phyloP scores from a whole-genome alignment of 1,139 yeast genomes.

The Sugiyamaella xylanicola region DNA sequence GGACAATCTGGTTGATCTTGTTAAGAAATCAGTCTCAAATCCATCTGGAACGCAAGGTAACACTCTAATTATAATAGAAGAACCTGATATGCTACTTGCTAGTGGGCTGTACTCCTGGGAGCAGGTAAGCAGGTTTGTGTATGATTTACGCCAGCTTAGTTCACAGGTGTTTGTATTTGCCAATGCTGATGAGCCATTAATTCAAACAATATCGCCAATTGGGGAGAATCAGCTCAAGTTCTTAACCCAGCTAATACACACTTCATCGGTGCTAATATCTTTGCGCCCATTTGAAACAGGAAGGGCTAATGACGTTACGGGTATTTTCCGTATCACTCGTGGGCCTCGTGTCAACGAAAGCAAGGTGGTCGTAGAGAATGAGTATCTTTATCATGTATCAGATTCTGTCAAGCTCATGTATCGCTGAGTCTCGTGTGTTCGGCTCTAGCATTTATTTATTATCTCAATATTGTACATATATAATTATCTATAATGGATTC shows the following conservation, averaged over 20 bases:
- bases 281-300: constrained; percentile 75
- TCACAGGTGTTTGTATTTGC: constrained; percentile 35
- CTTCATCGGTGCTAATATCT: constrained; percentile 54
- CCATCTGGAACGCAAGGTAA: background rate
- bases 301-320: constrained; percentile 80
- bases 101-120: constrained; percentile 18
- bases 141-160: constrained; percentile 8
- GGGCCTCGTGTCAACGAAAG: constrained; percentile 46
- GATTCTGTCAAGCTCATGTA: constrained; percentile 48
- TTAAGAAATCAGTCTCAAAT: background rate
- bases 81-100: constrained; percentile 47
- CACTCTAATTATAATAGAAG: constrained; percentile 27
- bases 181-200: constrained; percentile 46
- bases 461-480: no score
- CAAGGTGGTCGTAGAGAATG: constrained; percentile 55
- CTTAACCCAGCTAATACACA: constrained; percentile 52
- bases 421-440: constrained; percentile 34
- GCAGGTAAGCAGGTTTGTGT: constrained; percentile 12
- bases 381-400: constrained; percentile 62
- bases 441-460: no score
- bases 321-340: constrained; percentile 58
- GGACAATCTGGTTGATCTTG: constrained; percentile 12
- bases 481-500: no score
- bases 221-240: constrained; percentile 50
- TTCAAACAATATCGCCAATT: constrained; percentile 41